Percentiles rank a stretch among this genome's conserved stretches.
phyloP scores from a whole-genome alignment of 2,329 filamentous ascomycete species.

The Amauroascus niger region DNA sequence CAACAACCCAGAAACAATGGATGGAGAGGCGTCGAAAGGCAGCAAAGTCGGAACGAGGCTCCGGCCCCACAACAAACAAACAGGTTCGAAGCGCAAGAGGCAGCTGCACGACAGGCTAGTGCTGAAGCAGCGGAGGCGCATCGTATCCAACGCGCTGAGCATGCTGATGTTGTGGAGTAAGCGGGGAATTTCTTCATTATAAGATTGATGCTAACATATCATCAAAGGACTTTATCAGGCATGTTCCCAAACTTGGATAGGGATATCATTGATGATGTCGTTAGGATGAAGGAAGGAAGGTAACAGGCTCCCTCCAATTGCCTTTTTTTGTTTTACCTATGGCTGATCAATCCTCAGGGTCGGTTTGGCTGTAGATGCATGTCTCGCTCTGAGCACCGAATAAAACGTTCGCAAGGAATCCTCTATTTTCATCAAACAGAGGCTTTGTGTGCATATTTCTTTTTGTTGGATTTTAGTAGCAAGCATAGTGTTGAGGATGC shows the following conservation, averaged over 20 bases:
- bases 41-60: slow-evolving; percentile 21
- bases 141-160: slow-evolving; percentile 71
- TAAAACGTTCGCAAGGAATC: slow-evolving; percentile 10
- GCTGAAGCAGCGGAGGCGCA: slow-evolving; percentile 82
- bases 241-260: slow-evolving; percentile 96
- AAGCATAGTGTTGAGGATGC: not conserved
- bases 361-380: slow-evolving; percentile 75
- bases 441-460: not conserved
- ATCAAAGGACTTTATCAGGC: slow-evolving; percentile 60
- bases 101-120: slow-evolving; percentile 80
- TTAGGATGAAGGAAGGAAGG: slow-evolving; percentile 90
- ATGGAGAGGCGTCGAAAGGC: slow-evolving; percentile 20
- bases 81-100: slow-evolving; percentile 65
- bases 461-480: not conserved
- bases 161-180: slow-evolving; percentile 76
- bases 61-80: slow-evolving; percentile 23
- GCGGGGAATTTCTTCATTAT: slow-evolving; percentile 17
- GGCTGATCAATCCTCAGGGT: slow-evolving; percentile 45
- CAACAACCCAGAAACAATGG: slow-evolving; percentile 12
- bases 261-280: slow-evolving; percentile 93
- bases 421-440: no score
- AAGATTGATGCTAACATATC: not conserved
- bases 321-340: not conserved
- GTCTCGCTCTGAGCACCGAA: slow-evolving; percentile 56
- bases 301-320: slow-evolving; percentile 40